These are phyloP conservation scores for Crassisporium funariophilum DNA, from an alignment of 768 basidiomycete species.

Conservation along the genomic window DNA sequence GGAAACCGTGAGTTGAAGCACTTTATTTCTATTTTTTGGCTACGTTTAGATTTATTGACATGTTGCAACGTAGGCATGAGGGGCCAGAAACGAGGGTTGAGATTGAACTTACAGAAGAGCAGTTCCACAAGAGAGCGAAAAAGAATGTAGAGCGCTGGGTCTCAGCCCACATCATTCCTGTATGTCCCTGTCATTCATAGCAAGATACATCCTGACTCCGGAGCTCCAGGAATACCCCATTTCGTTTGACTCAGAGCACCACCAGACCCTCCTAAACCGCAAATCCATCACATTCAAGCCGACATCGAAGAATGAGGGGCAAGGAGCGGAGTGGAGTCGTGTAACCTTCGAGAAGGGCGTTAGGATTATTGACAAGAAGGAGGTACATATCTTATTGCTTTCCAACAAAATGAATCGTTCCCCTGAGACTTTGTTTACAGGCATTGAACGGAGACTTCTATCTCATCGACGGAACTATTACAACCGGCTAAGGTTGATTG, in stretches of 20 bases:
- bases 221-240: constrained; percentile 48
- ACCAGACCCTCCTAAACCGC: constrained; percentile 60
- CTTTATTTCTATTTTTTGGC: neutral
- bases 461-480: constrained; percentile 56
- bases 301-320: constrained; percentile 33
- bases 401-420: too few species aligned
- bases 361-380: constrained; percentile 58
- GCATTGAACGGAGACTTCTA: constrained; percentile 60
- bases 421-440: constrained; percentile 27
- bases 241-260: constrained; percentile 42
- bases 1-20: constrained; percentile 71
- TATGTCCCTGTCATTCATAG: constrained; percentile 31
- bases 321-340: constrained; percentile 56
- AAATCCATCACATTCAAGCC: constrained; percentile 59
- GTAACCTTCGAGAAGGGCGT: constrained; percentile 58
- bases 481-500: constrained; percentile 20
- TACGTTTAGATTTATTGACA: constrained; percentile 5
- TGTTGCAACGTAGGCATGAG: constrained; percentile 55
- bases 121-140: constrained; percentile 61
- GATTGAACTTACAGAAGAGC: constrained; percentile 63
- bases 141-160: constrained; percentile 81
- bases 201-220: neutral
- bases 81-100: constrained; percentile 46
- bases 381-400: constrained; percentile 41
- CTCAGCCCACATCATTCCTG: constrained; percentile 81